Conservation (phyloP, 140 eudicot genomes). For the Erigeron philadelphicus region DNA sequence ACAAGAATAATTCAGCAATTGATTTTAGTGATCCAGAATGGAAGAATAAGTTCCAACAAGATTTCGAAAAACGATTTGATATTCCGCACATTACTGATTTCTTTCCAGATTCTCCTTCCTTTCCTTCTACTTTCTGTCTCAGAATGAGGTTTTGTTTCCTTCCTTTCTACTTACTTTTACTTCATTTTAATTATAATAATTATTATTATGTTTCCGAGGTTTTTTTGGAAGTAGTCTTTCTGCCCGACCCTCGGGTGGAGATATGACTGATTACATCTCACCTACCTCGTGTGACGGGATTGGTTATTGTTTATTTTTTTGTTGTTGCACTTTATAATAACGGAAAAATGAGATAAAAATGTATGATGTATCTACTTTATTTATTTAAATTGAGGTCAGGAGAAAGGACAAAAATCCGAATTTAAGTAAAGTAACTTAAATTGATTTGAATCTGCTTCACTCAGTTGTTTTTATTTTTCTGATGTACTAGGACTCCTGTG, state of each 20-base stretch:
- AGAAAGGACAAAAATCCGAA: no score
- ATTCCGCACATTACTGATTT: conserved; percentile 73
- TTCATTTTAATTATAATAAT: neutral
- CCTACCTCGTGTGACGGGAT: no score
- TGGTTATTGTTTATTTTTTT: no score
- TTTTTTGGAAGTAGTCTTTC: no score
- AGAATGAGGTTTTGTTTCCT: conserved; percentile 50
- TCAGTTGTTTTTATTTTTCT: conserved; percentile 12
- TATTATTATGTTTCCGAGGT: no score
- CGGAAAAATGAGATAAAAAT: no score
- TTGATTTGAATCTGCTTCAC: neutral
- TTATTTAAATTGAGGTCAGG: no score
- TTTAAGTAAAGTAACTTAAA: no score
- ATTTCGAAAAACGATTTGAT: conserved; percentile 58
- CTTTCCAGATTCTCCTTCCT: conserved; percentile 45
- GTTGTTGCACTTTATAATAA: no score
- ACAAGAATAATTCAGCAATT: conserved; percentile 13
- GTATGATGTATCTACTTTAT: no score
- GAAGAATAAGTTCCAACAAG: conserved; percentile 54
- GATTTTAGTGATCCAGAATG: conserved; percentile 77
- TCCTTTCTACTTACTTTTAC: neutral
- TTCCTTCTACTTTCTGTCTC: conserved; percentile 82
- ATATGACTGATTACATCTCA: no score
- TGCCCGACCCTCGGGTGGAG: no score
- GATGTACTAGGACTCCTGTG: conserved; percentile 55